Conservation (phyloP, 306 rosid species). For the Lathyrus aphaca region DNA sequence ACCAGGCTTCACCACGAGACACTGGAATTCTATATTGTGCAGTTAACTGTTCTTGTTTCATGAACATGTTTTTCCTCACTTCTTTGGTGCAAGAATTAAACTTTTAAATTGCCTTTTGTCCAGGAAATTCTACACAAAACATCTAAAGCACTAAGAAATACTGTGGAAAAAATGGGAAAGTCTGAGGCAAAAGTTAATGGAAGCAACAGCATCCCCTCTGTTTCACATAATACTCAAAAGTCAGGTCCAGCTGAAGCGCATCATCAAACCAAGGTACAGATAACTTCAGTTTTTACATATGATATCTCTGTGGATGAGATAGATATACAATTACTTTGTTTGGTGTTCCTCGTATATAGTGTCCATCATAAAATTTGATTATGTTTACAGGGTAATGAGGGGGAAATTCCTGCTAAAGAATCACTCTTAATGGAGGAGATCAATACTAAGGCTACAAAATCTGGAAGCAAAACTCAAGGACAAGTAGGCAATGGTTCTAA, state of each 20-base stretch:
- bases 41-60: constrained; percentile 11
- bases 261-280: constrained; percentile 56
- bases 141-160: constrained; percentile 60
- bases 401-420: constrained; percentile 36
- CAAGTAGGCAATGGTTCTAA: constrained; percentile 37
- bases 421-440: constrained; percentile 41
- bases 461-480: constrained; percentile 27
- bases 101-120: constrained; percentile 16
- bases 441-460: constrained; percentile 34
- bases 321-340: neutral
- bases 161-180: constrained; percentile 50
- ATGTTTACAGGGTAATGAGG: constrained; percentile 32
- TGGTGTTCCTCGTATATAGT: constrained; percentile 9
- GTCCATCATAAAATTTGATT: constrained; percentile 19
- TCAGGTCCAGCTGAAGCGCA: constrained; percentile 47
- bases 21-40: neutral
- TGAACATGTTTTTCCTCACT: neutral
- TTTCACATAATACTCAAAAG: constrained; percentile 46
- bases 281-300: constrained; percentile 24
- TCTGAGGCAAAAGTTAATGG: constrained; percentile 51
- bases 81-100: constrained; percentile 34
- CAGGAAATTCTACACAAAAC: constrained; percentile 65
- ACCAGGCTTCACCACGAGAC: neutral
- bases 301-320: constrained; percentile 13
- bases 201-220: constrained; percentile 42